Percentiles rank a stretch among this genome's conserved stretches.
Evolutionary conservation across 2,329 filamentous ascomycete genomes (phyloP).

Genomic region (Stagonosporopsis chrysanthemi): DNA sequence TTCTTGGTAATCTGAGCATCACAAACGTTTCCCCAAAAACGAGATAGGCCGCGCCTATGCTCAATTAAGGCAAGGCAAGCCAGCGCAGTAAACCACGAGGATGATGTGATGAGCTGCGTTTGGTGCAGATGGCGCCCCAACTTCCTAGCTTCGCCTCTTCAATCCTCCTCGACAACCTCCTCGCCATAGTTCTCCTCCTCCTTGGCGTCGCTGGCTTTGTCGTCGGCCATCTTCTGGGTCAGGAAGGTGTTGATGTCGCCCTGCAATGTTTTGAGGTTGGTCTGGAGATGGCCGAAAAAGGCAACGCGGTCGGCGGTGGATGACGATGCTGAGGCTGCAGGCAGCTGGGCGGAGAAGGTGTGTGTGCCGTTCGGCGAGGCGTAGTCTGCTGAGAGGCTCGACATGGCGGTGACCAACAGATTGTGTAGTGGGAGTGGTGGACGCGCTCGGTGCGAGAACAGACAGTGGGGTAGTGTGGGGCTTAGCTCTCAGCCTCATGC

Average conservation of each 20-base stretch:
- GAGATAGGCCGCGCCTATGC: neutral
- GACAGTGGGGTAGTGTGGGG: constrained; percentile 9
- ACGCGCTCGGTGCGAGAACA: neutral
- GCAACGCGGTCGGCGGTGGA: constrained; percentile 60
- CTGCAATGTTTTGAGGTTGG: constrained; percentile 67
- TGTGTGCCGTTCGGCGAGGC: constrained; percentile 53
- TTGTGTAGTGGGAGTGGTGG: neutral
- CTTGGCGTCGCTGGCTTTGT: constrained; percentile 60
- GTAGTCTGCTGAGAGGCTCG: constrained; percentile 61
- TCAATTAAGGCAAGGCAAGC: neutral
- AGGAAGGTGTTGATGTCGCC: constrained; percentile 73
- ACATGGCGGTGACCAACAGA: constrained; percentile 27
- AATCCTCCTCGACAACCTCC: constrained; percentile 60
- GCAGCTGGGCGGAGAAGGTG: constrained; percentile 34
- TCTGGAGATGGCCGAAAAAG: constrained; percentile 67
- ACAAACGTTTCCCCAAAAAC: too few species aligned
- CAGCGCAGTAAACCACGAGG: neutral
- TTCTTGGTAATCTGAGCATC: neutral
- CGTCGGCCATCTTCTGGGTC: constrained; percentile 76
- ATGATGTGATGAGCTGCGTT: neutral
- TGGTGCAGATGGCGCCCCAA: neutral
- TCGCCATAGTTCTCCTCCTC: constrained; percentile 60
- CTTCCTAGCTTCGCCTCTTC: neutral
- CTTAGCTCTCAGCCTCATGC: constrained; percentile 17
- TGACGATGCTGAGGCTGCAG: constrained; percentile 18